A percentile compares a stretch with the other conserved stretches of the same genome.
phyloP scores from a whole-genome alignment of 2,329 filamentous ascomycete species.

The Nigrospora sphaerica region DNA sequence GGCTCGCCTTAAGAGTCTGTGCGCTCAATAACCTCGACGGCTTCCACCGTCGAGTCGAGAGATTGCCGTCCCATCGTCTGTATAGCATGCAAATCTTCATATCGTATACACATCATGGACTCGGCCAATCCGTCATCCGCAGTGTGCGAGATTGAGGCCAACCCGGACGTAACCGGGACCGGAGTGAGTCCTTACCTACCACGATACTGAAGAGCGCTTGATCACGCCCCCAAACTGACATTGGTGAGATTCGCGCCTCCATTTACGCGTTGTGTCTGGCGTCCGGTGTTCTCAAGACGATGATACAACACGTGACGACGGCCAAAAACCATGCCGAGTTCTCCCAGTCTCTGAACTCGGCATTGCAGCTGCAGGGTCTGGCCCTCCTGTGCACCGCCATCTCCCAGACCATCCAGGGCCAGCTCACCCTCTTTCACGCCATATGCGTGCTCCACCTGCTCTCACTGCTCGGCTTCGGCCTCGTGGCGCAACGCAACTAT shows the following conservation, averaged over 20 bases:
- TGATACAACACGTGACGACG: constrained; percentile 19
- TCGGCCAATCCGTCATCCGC: background rate
- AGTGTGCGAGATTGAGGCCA: constrained; percentile 25
- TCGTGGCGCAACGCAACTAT: constrained; percentile 7
- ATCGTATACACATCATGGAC: too few relatives aligned
- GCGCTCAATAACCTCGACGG: too few relatives aligned
- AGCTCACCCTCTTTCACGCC: constrained; percentile 9
- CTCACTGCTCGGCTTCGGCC: constrained; percentile 9
- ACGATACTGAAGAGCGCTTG: background rate
- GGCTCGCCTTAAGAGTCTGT: too few relatives aligned
- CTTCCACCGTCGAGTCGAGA: too few relatives aligned
- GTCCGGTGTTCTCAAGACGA: constrained; percentile 1
- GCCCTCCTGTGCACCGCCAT: constrained; percentile 8
- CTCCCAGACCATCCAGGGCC: constrained; percentile 3
- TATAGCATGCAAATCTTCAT: too few relatives aligned
- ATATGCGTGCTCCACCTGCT: constrained; percentile 8
- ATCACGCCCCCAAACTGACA: background rate
- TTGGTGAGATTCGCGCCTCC: constrained; percentile 4
- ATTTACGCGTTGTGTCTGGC: constrained; percentile 6
- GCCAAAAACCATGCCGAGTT: constrained; percentile 15
- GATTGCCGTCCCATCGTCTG: too few relatives aligned
- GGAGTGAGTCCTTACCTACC: constrained; percentile 1
- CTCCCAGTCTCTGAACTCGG: constrained; percentile 3
- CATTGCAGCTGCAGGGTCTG: constrained; percentile 7
- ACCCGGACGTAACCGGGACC: constrained; percentile 19